Base-by-base conservation (phyloP, 2,329 filamentous ascomycete species). In the Talaromyces amestolkiae region DNA sequence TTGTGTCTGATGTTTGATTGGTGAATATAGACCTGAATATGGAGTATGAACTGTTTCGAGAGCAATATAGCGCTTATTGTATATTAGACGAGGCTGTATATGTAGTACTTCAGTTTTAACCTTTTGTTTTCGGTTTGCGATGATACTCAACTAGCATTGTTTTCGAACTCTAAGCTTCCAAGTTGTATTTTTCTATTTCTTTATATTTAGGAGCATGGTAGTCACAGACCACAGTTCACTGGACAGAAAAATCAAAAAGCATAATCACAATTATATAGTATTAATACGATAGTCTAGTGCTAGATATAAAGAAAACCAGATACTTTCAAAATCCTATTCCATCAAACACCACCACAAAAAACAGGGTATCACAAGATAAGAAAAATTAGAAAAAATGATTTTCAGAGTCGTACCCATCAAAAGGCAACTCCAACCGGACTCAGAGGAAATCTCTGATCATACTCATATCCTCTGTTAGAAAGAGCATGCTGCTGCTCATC, bases 351-450 rank as follows among this genome's bases (percentile, higher is more conserved):
- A 45, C 31, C 51, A 63, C 37, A 35, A 35, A 49, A 47, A 37
- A 58, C 45, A 49, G 61, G 61, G 61, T 63, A 63, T 63, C 61
- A 63, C 53, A 27, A 24, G 7, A 45, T 31, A 63, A 33, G 10
- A n/a, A 43, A 43, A 19, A 33, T 2, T 6, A 9, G 10, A 45
- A 31, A 15, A 27, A 31, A 7, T 31, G 5, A 31, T 31, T 22
- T 56, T 37, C 22, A n/a, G 35, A 19, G n/a, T 31, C 17, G 17
- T 17, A 6, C 53, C 8, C 27, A 31, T 58, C 71, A 73, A n/a
- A 72, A 39, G 15, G 68, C 69, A 22, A 73, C 70, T 22, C 73
- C 71, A 58, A 67, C 62, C 3, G 49, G 41, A 60, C 47, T 35
- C 58, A 33, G 19, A 65, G 65, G 11, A 67, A 70, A 53, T 65